Evolutionary conservation across 208 protist genomes (phyloP), one percentile per base, ranked within the genome.

Genomic region (Porcisia deanei): DNA sequence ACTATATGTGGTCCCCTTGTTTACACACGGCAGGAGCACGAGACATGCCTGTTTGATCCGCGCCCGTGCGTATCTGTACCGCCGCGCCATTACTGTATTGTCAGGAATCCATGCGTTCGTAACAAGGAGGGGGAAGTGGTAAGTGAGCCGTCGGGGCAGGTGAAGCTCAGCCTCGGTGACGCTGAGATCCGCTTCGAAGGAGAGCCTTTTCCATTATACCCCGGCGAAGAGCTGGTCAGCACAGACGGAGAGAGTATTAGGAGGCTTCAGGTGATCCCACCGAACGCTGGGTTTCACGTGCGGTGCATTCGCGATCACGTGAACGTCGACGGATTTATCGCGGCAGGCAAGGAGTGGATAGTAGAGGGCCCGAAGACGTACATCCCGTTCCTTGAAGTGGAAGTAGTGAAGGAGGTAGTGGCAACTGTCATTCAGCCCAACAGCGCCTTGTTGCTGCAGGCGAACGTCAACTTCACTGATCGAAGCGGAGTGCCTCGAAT

Each of bases 131-230:
- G 85, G 12, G 54, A 65, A 2, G 73, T 84, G 5, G 79, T 89
- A 20, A 22, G 89, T 1, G 92, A 97, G 34, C 85, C 80, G 16
- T 80, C 84, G 37, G 89, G 89, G 20, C 91, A 98, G 79, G 93
- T 96, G 63, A 78, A 88, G 75, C 85, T 99, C 18, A 86, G 88
- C 45, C 91, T 96, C 84, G 97, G 96, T 52, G 94, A 99, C 70
- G 68, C 88, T 67, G 97, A 99, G 80, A 94, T 99, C 49, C 93
- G 98, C 45, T 82, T 97, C 47, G 81, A 84, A 25, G 83, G 89
- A 41, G 92, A 98, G n/a, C 96, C 95, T 20, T 99, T 99, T 78
- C 93, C 97, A 16, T 85, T 98, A 18, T 92, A 97, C 72, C 98
- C 98, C 12, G 96, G 94, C 20, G 95, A 98, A 82, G 55, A 76